Conservation (phyloP, 2,329 filamentous ascomycete genomes). For the Dendryphion nanum region DNA sequence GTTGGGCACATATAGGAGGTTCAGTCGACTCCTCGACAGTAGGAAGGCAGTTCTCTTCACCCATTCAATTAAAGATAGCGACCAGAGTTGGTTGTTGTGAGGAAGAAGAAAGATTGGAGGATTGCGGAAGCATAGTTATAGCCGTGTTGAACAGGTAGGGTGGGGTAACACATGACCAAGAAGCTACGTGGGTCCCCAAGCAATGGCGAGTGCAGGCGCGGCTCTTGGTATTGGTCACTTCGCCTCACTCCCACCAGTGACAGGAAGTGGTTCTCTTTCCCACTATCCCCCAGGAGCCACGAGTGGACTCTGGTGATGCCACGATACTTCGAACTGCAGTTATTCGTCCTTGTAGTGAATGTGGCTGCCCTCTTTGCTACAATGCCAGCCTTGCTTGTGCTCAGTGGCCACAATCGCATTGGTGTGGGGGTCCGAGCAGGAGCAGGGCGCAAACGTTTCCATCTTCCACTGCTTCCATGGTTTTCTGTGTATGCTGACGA, state of each 20-base stretch:
- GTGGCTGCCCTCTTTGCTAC: background rate
- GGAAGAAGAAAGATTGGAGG: conserved; percentile 17
- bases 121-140: conserved; percentile 33
- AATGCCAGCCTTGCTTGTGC: background rate
- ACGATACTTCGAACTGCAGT: too few relatives aligned
- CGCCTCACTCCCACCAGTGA: conserved; percentile 17
- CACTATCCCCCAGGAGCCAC: background rate
- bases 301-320: background rate
- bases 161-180: conserved; percentile 20
- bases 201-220: conserved; percentile 8
- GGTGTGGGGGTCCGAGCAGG: background rate
- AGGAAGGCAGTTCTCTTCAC: conserved; percentile 38
- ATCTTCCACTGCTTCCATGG: too few relatives aligned
- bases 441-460: too few relatives aligned
- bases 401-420: background rate
- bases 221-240: conserved; percentile 16
- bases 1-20: conserved; percentile 41
- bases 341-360: too few relatives aligned
- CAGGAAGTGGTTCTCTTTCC: conserved; percentile 3
- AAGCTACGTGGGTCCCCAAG: conserved; percentile 29
- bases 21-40: conserved; percentile 43
- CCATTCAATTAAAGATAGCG: conserved; percentile 41
- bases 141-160: conserved; percentile 10
- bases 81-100: conserved; percentile 31
- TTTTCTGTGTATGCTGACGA: too few relatives aligned